Conservation (phyloP, 768 basidiomycete genomes). For the Trametes elegans region DNA sequence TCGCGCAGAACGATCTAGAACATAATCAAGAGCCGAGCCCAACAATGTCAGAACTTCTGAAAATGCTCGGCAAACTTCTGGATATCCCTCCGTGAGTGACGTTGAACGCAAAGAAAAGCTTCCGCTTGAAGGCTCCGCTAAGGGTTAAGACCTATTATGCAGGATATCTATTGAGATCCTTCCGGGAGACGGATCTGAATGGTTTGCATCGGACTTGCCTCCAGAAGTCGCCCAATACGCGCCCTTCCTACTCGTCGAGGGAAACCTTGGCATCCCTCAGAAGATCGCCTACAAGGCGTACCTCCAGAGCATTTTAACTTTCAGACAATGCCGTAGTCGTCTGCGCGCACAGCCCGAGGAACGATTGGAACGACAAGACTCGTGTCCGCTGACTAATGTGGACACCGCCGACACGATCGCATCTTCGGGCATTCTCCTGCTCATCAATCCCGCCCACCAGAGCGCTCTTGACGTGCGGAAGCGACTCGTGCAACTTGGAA, state of each 20-base stretch:
- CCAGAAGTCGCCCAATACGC: constrained; percentile 28
- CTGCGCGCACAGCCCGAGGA: neutral
- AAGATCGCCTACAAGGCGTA: constrained; percentile 55
- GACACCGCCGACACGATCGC: constrained; percentile 21
- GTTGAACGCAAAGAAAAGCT: no score
- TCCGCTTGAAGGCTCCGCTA: neutral
- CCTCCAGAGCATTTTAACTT: constrained; percentile 39
- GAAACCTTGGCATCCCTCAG: constrained; percentile 64
- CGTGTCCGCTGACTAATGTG: neutral
- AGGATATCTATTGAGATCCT: constrained; percentile 60
- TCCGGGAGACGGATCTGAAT: constrained; percentile 53
- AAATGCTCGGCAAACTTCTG: neutral
- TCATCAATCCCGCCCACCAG: constrained; percentile 68
- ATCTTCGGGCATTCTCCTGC: constrained; percentile 49
- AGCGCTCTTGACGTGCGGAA: constrained; percentile 66
- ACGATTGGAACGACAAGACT: constrained; percentile 13
- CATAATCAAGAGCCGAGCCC: no score
- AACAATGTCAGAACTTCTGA: neutral
- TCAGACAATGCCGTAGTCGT: neutral
- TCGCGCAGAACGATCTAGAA: no score
- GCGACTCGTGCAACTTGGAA: constrained; percentile 40
- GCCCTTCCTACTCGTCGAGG: constrained; percentile 57
- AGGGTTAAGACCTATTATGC: neutral
- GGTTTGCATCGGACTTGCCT: constrained; percentile 34
- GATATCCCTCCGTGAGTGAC: constrained; percentile 16